phyloP scores from a whole-genome alignment of 352 stramenopile genomes.

The Ophiocytium majus region DNA sequence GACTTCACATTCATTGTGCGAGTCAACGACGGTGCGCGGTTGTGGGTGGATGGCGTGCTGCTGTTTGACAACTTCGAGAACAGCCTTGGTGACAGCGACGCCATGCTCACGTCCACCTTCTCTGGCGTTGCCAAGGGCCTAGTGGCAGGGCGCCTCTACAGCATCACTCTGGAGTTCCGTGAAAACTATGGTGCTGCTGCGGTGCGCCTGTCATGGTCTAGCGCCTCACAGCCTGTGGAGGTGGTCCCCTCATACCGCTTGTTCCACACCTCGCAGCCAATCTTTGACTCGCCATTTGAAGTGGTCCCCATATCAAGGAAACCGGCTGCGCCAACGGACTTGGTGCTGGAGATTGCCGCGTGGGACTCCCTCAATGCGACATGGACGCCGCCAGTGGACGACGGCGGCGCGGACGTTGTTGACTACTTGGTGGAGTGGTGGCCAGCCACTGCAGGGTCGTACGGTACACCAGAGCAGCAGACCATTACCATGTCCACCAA shows the following conservation, averaged over 20 bases:
- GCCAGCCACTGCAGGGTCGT: constrained; percentile 61
- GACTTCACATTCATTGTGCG: constrained; percentile 76
- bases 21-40: constrained; percentile 78
- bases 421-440: constrained; percentile 78
- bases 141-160: constrained; percentile 70
- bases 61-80: constrained; percentile 79
- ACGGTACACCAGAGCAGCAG: constrained; percentile 66
- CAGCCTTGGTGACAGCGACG: constrained; percentile 61
- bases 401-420: constrained; percentile 75
- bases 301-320: constrained; percentile 61
- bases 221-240: constrained; percentile 73
- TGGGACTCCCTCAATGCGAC: constrained; percentile 66
- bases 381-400: constrained; percentile 72
- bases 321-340: constrained; percentile 59
- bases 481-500: constrained; percentile 73
- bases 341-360: constrained; percentile 59
- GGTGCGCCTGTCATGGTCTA: constrained; percentile 80
- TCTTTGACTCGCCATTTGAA: constrained; percentile 63
- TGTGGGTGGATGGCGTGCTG: constrained; percentile 77
- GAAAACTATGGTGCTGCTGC: constrained; percentile 79
- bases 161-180: constrained; percentile 86
- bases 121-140: constrained; percentile 63
- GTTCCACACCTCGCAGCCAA: constrained; percentile 68
- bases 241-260: constrained; percentile 74
- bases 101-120: constrained; percentile 59